Evolutionary conservation across 1,284 basidiomycete species (phyloP).

Genomic region (Ustilago trichophora): DNA sequence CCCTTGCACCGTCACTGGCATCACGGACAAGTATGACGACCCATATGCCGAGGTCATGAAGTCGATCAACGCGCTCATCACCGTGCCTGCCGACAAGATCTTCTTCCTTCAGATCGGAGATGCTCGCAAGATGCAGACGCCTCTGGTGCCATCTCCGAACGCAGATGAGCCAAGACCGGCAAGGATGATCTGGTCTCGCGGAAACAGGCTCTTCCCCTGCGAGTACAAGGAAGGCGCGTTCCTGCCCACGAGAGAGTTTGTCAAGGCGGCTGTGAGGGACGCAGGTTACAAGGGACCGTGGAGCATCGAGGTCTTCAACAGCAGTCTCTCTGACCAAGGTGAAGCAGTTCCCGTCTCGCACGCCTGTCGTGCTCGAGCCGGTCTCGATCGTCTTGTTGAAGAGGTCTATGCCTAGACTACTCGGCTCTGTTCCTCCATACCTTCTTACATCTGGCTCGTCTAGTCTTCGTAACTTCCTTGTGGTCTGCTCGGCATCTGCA

Average conservation of each 20-base stretch:
- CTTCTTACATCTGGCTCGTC: too few species aligned
- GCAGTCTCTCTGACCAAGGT: constrained; percentile 47
- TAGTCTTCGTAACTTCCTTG: too few species aligned
- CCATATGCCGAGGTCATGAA: constrained; percentile 48
- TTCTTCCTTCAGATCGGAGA: constrained; percentile 68
- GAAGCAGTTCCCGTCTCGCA: constrained; percentile 54
- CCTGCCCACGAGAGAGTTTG: constrained; percentile 65
- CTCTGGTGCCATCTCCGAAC: constrained; percentile 55
- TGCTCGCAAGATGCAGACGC: constrained; percentile 46
- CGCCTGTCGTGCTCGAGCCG: constrained; percentile 53
- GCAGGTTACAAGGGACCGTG: constrained; percentile 66
- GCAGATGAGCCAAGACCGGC: constrained; percentile 62
- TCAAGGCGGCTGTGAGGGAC: constrained; percentile 53
- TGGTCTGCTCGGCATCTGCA: too few species aligned
- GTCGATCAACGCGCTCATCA: constrained; percentile 39
- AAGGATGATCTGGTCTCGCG: constrained; percentile 67
- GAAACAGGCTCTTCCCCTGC: constrained; percentile 66
- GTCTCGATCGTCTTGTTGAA: constrained; percentile 39
- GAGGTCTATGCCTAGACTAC: constrained; percentile 35
- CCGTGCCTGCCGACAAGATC: constrained; percentile 52
- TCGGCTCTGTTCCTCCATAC: too few species aligned
- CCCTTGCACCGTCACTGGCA: constrained; percentile 46
- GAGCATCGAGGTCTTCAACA: constrained; percentile 67
- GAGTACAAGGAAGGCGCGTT: constrained; percentile 65
- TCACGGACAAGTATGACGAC: constrained; percentile 40